Evolutionary conservation across 768 basidiomycete species (phyloP).

Genomic region (Daedaleopsis nitida): DNA sequence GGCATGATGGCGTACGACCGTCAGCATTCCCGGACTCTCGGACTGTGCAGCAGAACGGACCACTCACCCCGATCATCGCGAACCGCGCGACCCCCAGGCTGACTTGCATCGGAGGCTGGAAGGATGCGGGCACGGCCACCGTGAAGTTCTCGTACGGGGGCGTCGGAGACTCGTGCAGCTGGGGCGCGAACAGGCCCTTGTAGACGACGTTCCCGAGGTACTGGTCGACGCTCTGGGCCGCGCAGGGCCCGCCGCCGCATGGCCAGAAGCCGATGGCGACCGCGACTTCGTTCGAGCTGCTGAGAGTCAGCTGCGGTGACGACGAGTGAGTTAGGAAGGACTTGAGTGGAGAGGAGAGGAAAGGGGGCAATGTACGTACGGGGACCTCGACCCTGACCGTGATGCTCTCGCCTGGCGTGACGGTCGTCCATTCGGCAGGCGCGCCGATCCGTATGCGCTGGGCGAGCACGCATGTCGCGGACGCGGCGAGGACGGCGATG

Average conservation of each 20-base stretch:
- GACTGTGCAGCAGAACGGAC: not conserved
- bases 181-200: slow-evolving; percentile 28
- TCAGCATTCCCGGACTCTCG: not conserved
- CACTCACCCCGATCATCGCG: slow-evolving; percentile 22
- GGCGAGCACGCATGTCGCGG: slow-evolving; percentile 24
- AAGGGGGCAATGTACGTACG: slow-evolving; percentile 26
- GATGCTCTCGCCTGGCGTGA: slow-evolving; percentile 31
- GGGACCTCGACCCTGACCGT: slow-evolving; percentile 39
- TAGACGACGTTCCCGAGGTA: slow-evolving; percentile 32
- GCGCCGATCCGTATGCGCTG: slow-evolving; percentile 36
- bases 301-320: slow-evolving; percentile 27
- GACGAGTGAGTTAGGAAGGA: not conserved
- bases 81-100: slow-evolving; percentile 20
- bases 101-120: slow-evolving; percentile 11
- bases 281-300: slow-evolving; percentile 33
- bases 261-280: slow-evolving; percentile 33
- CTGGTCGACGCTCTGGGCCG: slow-evolving; percentile 16
- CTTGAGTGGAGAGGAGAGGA: not conserved
- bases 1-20: no score
- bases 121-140: slow-evolving; percentile 21
- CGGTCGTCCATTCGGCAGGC: slow-evolving; percentile 25
- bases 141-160: slow-evolving; percentile 30
- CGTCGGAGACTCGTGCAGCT: not conserved
- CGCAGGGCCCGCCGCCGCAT: slow-evolving; percentile 26
- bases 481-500: slow-evolving; percentile 23